Conservation (phyloP, 495 filamentous ascomycete species). For the Hypoxylon crocopeplum region DNA sequence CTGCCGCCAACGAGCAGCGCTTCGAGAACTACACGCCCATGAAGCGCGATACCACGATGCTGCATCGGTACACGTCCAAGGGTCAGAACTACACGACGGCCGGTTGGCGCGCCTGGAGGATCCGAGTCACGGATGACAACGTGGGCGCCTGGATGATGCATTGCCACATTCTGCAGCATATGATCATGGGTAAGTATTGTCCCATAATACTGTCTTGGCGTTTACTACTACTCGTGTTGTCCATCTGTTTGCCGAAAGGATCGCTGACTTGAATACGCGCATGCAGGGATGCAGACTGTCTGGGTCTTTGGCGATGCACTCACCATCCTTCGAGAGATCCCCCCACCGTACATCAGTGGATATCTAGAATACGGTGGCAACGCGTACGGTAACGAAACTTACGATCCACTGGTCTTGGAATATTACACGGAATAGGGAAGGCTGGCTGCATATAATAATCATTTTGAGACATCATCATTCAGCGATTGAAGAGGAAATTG, state of each 20-base stretch:
- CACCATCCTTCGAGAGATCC: conserved; percentile 49
- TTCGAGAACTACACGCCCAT: conserved; percentile 53
- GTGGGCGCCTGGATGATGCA: conserved; percentile 70
- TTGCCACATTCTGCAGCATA: conserved; percentile 66
- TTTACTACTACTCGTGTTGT: too few relatives aligned
- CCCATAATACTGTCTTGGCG: too few relatives aligned
- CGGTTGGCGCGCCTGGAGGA: conserved; percentile 67
- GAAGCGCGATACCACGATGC: conserved; percentile 62
- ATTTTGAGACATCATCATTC: conserved; percentile 13
- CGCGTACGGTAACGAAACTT: conserved; percentile 54
- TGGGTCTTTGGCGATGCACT: conserved; percentile 58
- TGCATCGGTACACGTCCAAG: conserved; percentile 54
- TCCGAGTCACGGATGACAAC: conserved; percentile 51
- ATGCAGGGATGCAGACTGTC: conserved; percentile 57
- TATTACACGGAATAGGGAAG: conserved; percentile 27
- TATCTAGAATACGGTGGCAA: conserved; percentile 57
- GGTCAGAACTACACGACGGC: conserved; percentile 47
- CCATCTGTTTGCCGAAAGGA: neutral
- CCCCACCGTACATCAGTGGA: conserved; percentile 50
- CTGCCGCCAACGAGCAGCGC: conserved; percentile 57
- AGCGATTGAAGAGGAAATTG: too few relatives aligned
- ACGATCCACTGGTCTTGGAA: conserved; percentile 43
- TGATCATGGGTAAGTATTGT: conserved; percentile 59
- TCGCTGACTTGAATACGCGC: conserved; percentile 9
- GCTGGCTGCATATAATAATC: conserved; percentile 8